phyloP scores from a whole-genome alignment of 2,329 filamentous ascomycete species.

The Aureobasidium sp. region DNA sequence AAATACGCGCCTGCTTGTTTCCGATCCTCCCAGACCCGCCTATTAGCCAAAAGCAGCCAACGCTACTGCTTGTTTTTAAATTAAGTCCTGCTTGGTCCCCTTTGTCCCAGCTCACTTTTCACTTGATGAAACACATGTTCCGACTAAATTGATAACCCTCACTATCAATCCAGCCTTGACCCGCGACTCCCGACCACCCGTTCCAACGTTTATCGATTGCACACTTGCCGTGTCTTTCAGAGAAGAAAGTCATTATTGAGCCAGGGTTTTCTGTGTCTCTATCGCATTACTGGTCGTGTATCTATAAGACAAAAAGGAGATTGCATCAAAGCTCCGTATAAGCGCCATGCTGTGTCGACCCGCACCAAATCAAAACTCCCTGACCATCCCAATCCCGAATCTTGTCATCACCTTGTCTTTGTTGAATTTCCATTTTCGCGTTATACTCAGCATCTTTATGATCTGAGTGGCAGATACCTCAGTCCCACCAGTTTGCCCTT shows the following conservation, averaged over 20 bases:
- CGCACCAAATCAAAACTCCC: constrained; percentile 3
- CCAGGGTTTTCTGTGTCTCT: constrained; percentile 1
- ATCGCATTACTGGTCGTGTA: not conserved
- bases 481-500: constrained; percentile 3
- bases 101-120: constrained; percentile 12
- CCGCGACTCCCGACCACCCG: constrained; percentile 9
- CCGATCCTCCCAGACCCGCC: constrained; percentile 6
- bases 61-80: not conserved
- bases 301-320: constrained; percentile 13
- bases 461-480: constrained; percentile 3
- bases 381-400: constrained; percentile 15
- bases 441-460: not conserved
- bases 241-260: too few relatives aligned
- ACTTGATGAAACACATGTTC: constrained; percentile 2
- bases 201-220: constrained; percentile 9
- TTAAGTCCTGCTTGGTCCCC: not conserved
- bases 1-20: constrained; percentile 10
- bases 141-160: constrained; percentile 8
- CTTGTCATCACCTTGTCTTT: constrained; percentile 11
- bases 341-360: constrained; percentile 13
- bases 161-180: not conserved
- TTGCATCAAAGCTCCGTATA: constrained; percentile 3
- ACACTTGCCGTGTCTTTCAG: not conserved
- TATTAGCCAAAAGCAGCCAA: constrained; percentile 3
- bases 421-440: not conserved